These are phyloP conservation scores for Sordaria brevicollis DNA, from an alignment of 495 filamentous ascomycete genomes.

Conservation along the genomic window DNA sequence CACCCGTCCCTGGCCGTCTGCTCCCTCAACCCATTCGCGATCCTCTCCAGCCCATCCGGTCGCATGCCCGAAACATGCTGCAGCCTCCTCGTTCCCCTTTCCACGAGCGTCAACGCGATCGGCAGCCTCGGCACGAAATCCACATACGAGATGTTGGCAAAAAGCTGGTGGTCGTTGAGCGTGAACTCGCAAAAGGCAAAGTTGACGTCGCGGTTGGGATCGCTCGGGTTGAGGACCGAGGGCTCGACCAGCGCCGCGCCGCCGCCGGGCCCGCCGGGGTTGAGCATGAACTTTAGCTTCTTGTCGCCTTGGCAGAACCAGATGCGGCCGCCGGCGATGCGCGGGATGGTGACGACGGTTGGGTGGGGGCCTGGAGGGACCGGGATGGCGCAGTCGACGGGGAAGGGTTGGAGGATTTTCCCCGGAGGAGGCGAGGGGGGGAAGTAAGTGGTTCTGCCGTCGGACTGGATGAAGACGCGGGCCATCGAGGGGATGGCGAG, in stretches of 20 bases:
- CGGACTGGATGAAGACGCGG: constrained; percentile 26
- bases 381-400: constrained; percentile 53
- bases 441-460: constrained; percentile 25
- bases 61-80: constrained; percentile 54
- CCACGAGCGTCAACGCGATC: constrained; percentile 51
- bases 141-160: constrained; percentile 70
- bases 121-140: constrained; percentile 62
- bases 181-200: constrained; percentile 76
- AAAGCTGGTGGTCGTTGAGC: constrained; percentile 56
- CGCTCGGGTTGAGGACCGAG: constrained; percentile 57
- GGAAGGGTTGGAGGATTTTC: constrained; percentile 36
- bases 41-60: constrained; percentile 44
- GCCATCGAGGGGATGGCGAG: constrained; percentile 26
- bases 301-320: constrained; percentile 52
- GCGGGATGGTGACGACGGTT: constrained; percentile 54
- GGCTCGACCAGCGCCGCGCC: constrained; percentile 62
- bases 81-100: constrained; percentile 30
- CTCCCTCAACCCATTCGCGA: constrained; percentile 42
- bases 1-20: constrained; percentile 46
- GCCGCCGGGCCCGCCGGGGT: constrained; percentile 39
- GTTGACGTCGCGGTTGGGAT: constrained; percentile 52
- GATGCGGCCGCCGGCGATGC: constrained; percentile 56
- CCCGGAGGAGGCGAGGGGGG: constrained; percentile 23
- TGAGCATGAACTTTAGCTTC: constrained; percentile 58
- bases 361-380: constrained; percentile 43